Evolutionary conservation across 169 alveolate genomes (phyloP).

Genomic region (Plasmodium reichenowi): DNA sequence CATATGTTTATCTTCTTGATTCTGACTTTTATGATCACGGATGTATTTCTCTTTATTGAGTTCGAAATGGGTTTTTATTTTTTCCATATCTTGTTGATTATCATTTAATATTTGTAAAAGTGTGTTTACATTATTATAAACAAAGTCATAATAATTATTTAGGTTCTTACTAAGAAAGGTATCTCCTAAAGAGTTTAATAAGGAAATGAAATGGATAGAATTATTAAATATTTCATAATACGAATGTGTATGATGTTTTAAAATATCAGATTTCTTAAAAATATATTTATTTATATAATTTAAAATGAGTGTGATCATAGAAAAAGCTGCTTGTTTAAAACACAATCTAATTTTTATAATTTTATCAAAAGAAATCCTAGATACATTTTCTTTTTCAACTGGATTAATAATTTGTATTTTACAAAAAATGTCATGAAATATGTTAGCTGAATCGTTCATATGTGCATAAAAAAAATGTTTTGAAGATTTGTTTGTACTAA

Average conservation of each 20-base stretch:
- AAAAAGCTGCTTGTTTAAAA: conserved; percentile 14
- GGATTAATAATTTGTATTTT: not conserved
- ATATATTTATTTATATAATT: conserved; percentile 17
- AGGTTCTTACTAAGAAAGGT: not conserved
- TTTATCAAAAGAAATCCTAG: conserved; percentile 2
- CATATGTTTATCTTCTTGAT: not conserved
- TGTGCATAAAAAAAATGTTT: too few relatives aligned
- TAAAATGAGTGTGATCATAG: conserved; percentile 10
- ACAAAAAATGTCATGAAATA: conserved; percentile 26
- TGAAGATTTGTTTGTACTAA: too few relatives aligned
- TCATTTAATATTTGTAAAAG: too few relatives aligned
- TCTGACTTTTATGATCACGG: not conserved
- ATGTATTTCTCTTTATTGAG: not conserved
- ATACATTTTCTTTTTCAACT: not conserved
- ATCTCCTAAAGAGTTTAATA: conserved; percentile 45
- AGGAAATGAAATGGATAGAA: conserved; percentile 5
- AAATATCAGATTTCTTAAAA: not conserved
- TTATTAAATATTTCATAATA: conserved; percentile 2
- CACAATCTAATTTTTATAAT: conserved; percentile 18
- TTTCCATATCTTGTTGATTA: too few relatives aligned
- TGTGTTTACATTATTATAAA: not conserved
- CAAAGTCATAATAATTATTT: conserved; percentile 1
- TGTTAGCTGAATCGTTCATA: not conserved
- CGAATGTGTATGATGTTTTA: not conserved
- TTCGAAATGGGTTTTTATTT: too few relatives aligned